phyloP scores from a whole-genome alignment of 2,329 filamentous ascomycete species.

The Penicillium sp. region DNA sequence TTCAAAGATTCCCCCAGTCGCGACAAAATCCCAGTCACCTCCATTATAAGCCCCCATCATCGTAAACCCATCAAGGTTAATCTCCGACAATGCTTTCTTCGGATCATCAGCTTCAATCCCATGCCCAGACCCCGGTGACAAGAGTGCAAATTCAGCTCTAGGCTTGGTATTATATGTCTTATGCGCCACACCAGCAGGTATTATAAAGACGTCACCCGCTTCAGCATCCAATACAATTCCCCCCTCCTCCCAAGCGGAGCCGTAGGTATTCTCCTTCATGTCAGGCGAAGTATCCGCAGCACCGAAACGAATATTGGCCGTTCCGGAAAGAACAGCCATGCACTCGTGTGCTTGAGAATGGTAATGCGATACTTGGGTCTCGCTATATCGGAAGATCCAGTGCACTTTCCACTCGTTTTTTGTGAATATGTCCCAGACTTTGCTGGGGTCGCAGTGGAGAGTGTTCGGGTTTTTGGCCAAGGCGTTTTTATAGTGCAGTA shows the following conservation, averaged over 20 bases:
- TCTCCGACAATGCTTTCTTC: conserved; percentile 31
- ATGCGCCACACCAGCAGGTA: conserved; percentile 53
- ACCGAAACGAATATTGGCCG: conserved; percentile 51
- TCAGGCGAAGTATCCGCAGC: conserved; percentile 42
- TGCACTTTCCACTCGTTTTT: conserved; percentile 50
- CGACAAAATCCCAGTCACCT: conserved; percentile 48
- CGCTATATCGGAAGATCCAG: conserved; percentile 55
- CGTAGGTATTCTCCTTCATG: conserved; percentile 10
- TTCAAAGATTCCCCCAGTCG: conserved; percentile 45
- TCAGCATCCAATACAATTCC: conserved; percentile 47
- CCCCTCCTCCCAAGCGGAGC: conserved; percentile 38
- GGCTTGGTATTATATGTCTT: conserved; percentile 48
- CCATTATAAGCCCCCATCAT: conserved; percentile 55
- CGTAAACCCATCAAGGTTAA: conserved; percentile 44
- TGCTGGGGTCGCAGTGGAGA: conserved; percentile 14
- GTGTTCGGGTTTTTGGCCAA: conserved; percentile 18
- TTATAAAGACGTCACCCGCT: conserved; percentile 54
- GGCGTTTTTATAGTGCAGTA: conserved; percentile 50
- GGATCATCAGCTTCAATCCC: conserved; percentile 31
- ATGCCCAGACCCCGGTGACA: conserved; percentile 44
- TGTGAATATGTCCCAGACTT: conserved; percentile 44
- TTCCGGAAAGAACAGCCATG: conserved; percentile 52
- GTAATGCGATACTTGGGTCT: conserved; percentile 53
- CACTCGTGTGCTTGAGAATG: conserved; percentile 54
- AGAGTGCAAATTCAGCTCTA: conserved; percentile 33